phyloP scores from a whole-genome alignment of 768 basidiomycete species.

The Boletus pseudopeckii region DNA sequence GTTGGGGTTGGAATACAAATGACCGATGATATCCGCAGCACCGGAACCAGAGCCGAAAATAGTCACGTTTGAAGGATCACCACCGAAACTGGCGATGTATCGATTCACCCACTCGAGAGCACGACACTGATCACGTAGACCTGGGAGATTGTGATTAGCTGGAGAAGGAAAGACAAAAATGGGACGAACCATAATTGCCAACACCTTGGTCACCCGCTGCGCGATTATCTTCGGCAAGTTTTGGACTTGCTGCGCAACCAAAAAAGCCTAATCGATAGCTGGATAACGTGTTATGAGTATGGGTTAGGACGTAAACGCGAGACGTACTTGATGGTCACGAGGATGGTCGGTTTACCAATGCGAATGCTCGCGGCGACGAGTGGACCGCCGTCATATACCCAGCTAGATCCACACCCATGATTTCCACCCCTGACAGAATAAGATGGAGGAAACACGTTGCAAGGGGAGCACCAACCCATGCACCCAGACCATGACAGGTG shows the following conservation, averaged over 20 bases:
- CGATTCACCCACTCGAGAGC: constrained; percentile 63
- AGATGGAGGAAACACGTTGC: constrained; percentile 15
- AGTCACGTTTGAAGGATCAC: constrained; percentile 51
- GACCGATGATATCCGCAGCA: constrained; percentile 54
- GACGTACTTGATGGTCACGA: constrained; percentile 75
- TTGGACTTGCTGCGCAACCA: constrained; percentile 68
- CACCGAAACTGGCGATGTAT: constrained; percentile 63
- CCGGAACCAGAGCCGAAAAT: constrained; percentile 42
- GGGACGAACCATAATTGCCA: constrained; percentile 67
- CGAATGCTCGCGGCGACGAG: constrained; percentile 66
- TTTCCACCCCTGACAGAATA: constrained; percentile 56
- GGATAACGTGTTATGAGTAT: constrained; percentile 8
- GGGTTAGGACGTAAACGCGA: constrained; percentile 17
- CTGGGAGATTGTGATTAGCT: constrained; percentile 30
- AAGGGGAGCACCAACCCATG: constrained; percentile 57
- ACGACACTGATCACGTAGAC: constrained; percentile 60
- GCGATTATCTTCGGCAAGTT: constrained; percentile 65
- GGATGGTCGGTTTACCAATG: constrained; percentile 60
- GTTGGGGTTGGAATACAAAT: constrained; percentile 64
- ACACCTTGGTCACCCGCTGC: constrained; percentile 63
- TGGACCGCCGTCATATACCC: constrained; percentile 73
- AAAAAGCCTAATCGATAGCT: constrained; percentile 78
- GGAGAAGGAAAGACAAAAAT: background rate
- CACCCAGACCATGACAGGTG: constrained; percentile 85
- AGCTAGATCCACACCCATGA: constrained; percentile 69